Conservation (phyloP, 2,329 filamentous ascomycete genomes). For the Aspergillus phoenicis region DNA sequence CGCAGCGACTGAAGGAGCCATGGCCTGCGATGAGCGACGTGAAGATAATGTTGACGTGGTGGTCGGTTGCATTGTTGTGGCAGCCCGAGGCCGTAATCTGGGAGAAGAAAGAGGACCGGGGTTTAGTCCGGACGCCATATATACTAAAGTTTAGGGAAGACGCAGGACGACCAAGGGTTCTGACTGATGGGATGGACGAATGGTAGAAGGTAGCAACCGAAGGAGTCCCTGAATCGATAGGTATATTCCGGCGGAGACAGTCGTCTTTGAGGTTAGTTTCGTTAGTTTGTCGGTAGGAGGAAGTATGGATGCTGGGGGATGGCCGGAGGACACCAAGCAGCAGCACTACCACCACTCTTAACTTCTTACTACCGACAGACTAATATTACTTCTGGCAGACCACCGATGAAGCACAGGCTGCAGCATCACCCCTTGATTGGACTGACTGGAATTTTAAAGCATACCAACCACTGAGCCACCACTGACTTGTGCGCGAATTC, state of each 20-base stretch:
- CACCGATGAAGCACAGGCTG: not conserved
- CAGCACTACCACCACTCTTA: not conserved
- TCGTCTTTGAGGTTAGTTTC: not conserved
- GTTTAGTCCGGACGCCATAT: constrained; percentile 55
- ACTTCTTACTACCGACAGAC: too few species aligned
- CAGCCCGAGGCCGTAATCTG: constrained; percentile 35
- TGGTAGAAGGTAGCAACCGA: constrained; percentile 8
- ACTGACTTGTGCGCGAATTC: not conserved
- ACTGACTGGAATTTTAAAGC: constrained; percentile 2
- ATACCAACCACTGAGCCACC: constrained; percentile 5
- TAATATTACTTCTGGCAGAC: too few species aligned
- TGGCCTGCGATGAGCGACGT: constrained; percentile 51
- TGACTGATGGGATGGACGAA: constrained; percentile 1
- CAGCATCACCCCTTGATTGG: not conserved
- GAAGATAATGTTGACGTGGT: constrained; percentile 38
- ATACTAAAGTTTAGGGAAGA: not conserved
- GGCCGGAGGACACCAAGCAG: not conserved
- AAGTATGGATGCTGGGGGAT: not conserved
- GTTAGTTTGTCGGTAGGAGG: not conserved
- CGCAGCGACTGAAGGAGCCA: constrained; percentile 45
- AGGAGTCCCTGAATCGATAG: not conserved
- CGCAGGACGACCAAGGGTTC: not conserved
- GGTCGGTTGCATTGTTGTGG: constrained; percentile 30
- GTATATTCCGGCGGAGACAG: not conserved
- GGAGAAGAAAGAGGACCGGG: constrained; percentile 42